These are phyloP conservation scores for Boletus rubropictus DNA, from an alignment of 768 basidiomycete genomes.

Conservation along the genomic window DNA sequence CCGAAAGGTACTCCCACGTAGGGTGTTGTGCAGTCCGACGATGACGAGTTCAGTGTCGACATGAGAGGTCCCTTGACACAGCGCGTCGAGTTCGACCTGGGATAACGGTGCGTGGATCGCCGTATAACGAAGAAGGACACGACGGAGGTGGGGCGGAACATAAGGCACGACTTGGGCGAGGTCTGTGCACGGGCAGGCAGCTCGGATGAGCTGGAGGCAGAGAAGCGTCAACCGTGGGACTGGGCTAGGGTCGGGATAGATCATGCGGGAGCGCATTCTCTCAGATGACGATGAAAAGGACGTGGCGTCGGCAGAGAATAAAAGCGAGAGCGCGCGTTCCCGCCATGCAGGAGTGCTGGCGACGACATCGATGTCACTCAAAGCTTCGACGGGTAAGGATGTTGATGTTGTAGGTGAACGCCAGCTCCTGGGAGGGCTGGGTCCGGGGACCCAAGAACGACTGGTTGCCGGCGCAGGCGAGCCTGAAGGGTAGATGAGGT, in stretches of 20 bases:
- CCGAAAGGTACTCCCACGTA: constrained; percentile 42
- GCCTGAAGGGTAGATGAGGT: constrained; percentile 32
- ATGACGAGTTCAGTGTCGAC: constrained; percentile 61
- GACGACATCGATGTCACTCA: constrained; percentile 5
- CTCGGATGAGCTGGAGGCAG: constrained; percentile 50
- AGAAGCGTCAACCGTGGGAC: constrained; percentile 51
- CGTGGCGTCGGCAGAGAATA: constrained; percentile 30
- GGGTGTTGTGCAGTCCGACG: constrained; percentile 46
- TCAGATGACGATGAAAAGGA: not conserved
- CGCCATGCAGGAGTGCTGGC: constrained; percentile 43
- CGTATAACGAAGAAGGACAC: constrained; percentile 51
- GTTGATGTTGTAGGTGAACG: constrained; percentile 26
- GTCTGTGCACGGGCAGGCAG: constrained; percentile 35
- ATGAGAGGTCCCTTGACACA: constrained; percentile 48
- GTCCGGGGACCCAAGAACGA: constrained; percentile 37
- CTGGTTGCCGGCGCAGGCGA: not conserved
- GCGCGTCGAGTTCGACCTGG: constrained; percentile 41
- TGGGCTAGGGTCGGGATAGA: constrained; percentile 14
- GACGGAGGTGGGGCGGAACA: constrained; percentile 55
- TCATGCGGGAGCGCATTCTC: not conserved
- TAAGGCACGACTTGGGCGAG: constrained; percentile 45
- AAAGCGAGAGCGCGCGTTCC: constrained; percentile 47
- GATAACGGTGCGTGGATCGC: constrained; percentile 55
- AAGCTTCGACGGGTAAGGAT: constrained; percentile 9
- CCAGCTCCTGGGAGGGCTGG: constrained; percentile 58